These are phyloP conservation scores for Wickerhamiella alocasiicola DNA, from an alignment of 805 yeast genomes.

Conservation along the genomic window DNA sequence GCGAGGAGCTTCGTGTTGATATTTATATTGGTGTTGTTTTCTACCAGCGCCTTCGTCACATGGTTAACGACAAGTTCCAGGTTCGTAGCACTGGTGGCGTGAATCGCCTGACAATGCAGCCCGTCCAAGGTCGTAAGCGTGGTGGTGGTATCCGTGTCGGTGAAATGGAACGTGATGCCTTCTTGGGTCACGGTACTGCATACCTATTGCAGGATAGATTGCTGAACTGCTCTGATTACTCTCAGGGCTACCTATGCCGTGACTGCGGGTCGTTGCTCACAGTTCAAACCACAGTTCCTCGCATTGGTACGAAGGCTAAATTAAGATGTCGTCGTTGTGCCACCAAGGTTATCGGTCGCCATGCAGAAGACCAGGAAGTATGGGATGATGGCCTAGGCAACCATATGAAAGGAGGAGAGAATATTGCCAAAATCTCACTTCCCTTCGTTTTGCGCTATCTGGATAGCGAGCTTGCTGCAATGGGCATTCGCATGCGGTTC, in stretches of 20 bases:
- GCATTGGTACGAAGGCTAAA: constrained; percentile 68
- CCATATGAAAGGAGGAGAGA: constrained; percentile 79
- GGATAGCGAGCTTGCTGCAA: constrained; percentile 90
- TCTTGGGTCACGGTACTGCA: constrained; percentile 97
- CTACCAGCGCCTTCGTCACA: constrained; percentile 96
- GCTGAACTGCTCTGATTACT: constrained; percentile 88
- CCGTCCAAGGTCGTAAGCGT: constrained; percentile 97
- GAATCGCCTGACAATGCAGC: constrained; percentile 94
- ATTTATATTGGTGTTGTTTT: constrained; percentile 94
- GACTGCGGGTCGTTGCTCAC: constrained; percentile 86
- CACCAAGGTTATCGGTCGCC: constrained; percentile 40
- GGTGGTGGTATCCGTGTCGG: constrained; percentile 99
- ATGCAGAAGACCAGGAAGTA: constrained; percentile 35
- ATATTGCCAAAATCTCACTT: constrained; percentile 91
- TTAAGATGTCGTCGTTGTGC: constrained; percentile 91
- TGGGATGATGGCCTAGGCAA: constrained; percentile 98
- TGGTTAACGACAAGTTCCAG: constrained; percentile 99
- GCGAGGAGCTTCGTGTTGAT: constrained; percentile 92
- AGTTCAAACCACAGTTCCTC: constrained; percentile 82
- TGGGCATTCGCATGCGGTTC: constrained; percentile 91
- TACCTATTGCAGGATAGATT: constrained; percentile 88
- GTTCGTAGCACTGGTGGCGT: constrained; percentile 99
- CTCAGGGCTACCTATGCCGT: constrained; percentile 82
- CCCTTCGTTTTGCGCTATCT: constrained; percentile 92
- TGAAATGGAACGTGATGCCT: constrained; percentile 99